Evolutionary conservation across 176 grass and related monocot species (phyloP).

Genomic region (Stipa capillata): DNA sequence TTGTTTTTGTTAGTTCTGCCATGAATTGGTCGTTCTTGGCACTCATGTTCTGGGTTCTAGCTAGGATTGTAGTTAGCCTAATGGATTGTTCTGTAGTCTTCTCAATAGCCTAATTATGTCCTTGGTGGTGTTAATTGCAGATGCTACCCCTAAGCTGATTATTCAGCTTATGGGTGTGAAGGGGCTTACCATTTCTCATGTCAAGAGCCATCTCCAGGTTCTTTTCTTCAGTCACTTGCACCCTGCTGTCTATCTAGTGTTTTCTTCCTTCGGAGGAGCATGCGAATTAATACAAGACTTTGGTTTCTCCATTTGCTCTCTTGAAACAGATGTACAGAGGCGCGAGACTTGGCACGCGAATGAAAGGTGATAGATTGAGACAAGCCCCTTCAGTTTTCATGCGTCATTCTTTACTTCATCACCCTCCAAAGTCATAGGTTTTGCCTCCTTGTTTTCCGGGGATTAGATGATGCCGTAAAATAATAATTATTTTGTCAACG

Average conservation of each 20-base stretch:
- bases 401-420: background rate
- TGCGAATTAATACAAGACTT: background rate
- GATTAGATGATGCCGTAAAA: background rate
- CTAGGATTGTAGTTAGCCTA: background rate
- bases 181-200: slow-evolving; percentile 86
- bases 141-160: slow-evolving; percentile 87
- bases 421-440: background rate
- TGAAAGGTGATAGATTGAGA: slow-evolving; percentile 43
- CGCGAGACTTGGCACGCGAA: slow-evolving; percentile 42
- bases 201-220: slow-evolving; percentile 99
- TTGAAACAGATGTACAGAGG: slow-evolving; percentile 81
- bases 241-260: background rate
- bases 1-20: background rate
- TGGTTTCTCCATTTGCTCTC: background rate
- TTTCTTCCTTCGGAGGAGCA: background rate
- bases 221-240: background rate
- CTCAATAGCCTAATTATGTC: background rate
- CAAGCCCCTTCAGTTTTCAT: background rate
- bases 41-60: background rate
- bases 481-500: background rate
- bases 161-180: slow-evolving; percentile 69
- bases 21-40: background rate
- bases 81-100: background rate
- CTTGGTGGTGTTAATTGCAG: slow-evolving; percentile 18
- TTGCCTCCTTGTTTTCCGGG: background rate